Evolutionary conservation across 768 basidiomycete species (phyloP).

Genomic region (Mycena chlorophos): DNA sequence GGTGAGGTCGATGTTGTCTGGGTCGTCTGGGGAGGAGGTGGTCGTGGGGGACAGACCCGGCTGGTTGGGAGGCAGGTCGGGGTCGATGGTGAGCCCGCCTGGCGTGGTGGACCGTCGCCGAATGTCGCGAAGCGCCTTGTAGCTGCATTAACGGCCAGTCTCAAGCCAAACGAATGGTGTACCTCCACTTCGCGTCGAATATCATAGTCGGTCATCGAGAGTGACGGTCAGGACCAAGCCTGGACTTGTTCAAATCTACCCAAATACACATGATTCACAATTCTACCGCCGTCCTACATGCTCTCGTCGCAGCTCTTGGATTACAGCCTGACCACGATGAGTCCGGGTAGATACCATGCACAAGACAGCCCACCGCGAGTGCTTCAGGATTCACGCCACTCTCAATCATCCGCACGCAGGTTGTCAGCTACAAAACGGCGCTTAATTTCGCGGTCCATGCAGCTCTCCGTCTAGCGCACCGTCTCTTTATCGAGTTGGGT

Average conservation of each 20-base stretch:
- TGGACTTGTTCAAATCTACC: neutral
- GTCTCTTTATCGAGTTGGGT: conserved; percentile 89
- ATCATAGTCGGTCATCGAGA: conserved; percentile 70
- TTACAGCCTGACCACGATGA: conserved; percentile 59
- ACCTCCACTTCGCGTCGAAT: conserved; percentile 77
- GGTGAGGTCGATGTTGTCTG: conserved; percentile 40
- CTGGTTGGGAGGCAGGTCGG: conserved; percentile 80
- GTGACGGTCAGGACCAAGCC: neutral
- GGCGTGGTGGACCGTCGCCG: conserved; percentile 81
- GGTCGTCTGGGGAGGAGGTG: conserved; percentile 29
- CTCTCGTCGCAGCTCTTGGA: conserved; percentile 81
- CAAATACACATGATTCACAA: neutral
- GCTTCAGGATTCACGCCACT: conserved; percentile 91
- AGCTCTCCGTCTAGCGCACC: conserved; percentile 1
- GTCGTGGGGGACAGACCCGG: conserved; percentile 40
- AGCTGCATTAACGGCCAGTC: neutral
- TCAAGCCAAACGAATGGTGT: neutral
- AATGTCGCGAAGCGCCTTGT: conserved; percentile 75
- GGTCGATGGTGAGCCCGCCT: conserved; percentile 83
- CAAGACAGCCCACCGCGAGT: conserved; percentile 64
- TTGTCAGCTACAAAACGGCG: conserved; percentile 52
- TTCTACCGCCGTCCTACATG: conserved; percentile 28
- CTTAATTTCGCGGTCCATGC: no score
- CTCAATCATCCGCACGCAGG: conserved; percentile 90
- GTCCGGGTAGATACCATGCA: conserved; percentile 4